Conservation (phyloP, 805 yeast species). For the Monosporozyma unispora region DNA sequence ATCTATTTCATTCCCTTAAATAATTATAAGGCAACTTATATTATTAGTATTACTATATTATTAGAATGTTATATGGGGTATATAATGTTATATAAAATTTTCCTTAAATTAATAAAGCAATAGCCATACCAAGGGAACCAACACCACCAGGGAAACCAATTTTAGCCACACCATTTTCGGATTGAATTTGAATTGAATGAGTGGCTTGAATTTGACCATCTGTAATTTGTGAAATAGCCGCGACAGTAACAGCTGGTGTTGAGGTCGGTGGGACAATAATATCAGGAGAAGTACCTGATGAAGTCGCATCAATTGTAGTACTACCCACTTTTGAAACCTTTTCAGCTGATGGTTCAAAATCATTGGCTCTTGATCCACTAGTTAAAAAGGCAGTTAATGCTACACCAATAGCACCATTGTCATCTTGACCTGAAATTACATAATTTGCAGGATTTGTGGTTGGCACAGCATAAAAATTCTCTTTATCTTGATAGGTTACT, state of each 20-base stretch:
- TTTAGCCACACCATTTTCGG: constrained; percentile 24
- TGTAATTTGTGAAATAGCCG: constrained; percentile 1
- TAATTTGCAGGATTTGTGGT: constrained; percentile 16
- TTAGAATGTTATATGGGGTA: too few species aligned
- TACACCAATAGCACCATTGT: constrained; percentile 16
- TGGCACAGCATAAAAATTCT: constrained; percentile 35
- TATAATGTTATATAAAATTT: too few species aligned
- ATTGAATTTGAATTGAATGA: constrained; percentile 3
- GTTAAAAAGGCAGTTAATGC: constrained; percentile 10
- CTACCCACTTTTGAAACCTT: constrained; percentile 5
- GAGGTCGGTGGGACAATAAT: too few species aligned
- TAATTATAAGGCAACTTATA: too few species aligned
- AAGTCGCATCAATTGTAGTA: constrained; percentile 29
- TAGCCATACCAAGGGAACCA: constrained; percentile 14
- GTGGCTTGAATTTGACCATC: constrained; percentile 1
- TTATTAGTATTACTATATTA: too few species aligned
- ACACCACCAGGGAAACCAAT: constrained; percentile 21
- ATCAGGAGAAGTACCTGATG: constrained; percentile 4
- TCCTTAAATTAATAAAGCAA: constrained; percentile 10
- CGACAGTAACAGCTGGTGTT: constrained; percentile 6
- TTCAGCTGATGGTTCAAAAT: constrained; percentile 23
- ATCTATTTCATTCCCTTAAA: too few species aligned
- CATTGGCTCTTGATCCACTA: constrained; percentile 30
- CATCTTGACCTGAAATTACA: constrained; percentile 19
- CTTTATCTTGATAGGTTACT: constrained; percentile 7